Evolutionary conservation across 352 stramenopile species (phyloP), one percentile per base, ranked within the genome.

Genomic region (Pythium chondricola): DNA sequence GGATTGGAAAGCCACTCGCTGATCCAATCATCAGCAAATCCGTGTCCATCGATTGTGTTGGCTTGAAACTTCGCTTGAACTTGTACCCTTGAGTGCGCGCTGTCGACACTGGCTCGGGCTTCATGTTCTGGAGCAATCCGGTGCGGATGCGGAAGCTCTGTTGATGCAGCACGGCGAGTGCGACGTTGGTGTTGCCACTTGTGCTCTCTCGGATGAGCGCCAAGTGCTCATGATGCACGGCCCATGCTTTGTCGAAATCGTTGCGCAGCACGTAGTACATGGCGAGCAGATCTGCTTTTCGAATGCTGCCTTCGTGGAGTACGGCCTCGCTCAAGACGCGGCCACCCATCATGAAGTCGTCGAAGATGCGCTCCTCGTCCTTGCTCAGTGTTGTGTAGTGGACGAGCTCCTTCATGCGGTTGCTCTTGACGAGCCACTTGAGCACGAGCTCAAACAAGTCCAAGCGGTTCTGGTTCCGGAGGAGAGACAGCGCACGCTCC

Each of bases 241-340:
- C 58, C 81, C 81, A 92, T 25, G 81, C 81, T 17, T 68, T 63
- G 36, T 78, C 67, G 54, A 84, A 88, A 58, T 84, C 74, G 61
- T 82, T 76, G 31, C 81, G 62, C 27, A 92, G 62, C 41, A 83
- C 70, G 59, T 89, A 89, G 56, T 89, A 92, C 77, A 92, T 92
- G 30, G 87, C 71, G 4, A 92, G 66, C 54, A 92, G 64, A 40
- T 92, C 81, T 65, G 72, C 61, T 77, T 87, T 66, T 29, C 52
- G 51, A 37, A 88, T 87, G 38, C 69, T 80, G 4, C 80, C 65
- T 31, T 92, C 78, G 9, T 74, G 65, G 6, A 88, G 56, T 36
- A 84, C 59, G n/a, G 83, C 66, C 38, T 83, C 66, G 11, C 74
- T 71, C 0, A 62, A 37, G 2, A 61, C 43, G 20, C 65, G 65